Evolutionary conservation across 2,329 filamentous ascomycete genomes (phyloP).

Genomic region (Colletotrichum sp.): DNA sequence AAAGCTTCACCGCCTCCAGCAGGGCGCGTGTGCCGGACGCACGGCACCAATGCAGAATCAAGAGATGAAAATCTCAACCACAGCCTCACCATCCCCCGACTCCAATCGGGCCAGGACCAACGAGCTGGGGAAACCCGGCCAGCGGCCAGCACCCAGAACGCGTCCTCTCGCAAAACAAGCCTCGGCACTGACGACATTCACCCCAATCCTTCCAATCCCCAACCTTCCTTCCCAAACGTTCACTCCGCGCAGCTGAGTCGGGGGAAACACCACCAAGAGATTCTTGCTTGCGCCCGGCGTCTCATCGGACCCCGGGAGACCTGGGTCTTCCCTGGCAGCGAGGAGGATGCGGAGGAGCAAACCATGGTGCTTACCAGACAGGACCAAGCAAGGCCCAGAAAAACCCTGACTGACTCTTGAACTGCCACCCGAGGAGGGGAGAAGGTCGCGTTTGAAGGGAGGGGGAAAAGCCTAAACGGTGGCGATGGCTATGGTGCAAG

Average conservation of each 20-base stretch:
- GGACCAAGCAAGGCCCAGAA: not conserved
- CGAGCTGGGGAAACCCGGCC: not conserved
- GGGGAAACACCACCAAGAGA: conserved; percentile 4
- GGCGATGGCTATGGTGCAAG: not conserved
- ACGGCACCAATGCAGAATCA: not conserved
- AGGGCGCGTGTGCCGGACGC: not conserved
- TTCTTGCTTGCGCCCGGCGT: conserved; percentile 1
- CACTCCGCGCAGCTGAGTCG: conserved; percentile 11
- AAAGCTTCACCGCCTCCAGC: not conserved
- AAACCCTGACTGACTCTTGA: conserved; percentile 6
- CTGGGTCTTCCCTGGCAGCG: conserved; percentile 9
- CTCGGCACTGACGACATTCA: conserved; percentile 2
- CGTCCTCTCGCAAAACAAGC: not conserved
- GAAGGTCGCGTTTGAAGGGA: conserved; percentile 3
- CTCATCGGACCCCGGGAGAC: conserved; percentile 11
- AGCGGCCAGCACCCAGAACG: not conserved
- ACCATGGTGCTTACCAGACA: not conserved
- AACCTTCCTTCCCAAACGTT: not conserved
- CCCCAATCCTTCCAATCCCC: not conserved
- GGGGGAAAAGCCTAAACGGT: conserved; percentile 16
- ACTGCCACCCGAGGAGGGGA: not conserved
- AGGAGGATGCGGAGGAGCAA: not conserved
- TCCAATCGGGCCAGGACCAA: not conserved
- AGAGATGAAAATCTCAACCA: not conserved
- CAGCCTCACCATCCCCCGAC: not conserved